Evolutionary conservation across 1,284 basidiomycete genomes (phyloP), one percentile per base, ranked within the genome.

Genomic region (Cystodermella granulosa): DNA sequence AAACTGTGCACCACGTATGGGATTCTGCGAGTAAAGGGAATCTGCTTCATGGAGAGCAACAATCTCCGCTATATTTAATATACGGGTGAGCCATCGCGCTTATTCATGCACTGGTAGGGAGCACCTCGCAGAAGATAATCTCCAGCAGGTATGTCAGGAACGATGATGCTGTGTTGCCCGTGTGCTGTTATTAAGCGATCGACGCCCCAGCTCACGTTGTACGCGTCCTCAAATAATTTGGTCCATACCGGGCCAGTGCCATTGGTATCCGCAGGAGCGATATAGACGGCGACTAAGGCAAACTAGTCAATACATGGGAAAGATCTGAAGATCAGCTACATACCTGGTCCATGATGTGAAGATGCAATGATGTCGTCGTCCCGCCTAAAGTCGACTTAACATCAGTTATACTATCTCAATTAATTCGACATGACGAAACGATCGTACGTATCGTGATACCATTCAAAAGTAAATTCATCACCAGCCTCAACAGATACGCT

Each of bases 131-230:
- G 48, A n/a, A 66, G 52, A 51, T 66, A 66, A 41, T 65, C 58
- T n/a, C 64, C 65, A 37, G 64, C 56, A 15, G 65, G 60, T 26
- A 67, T 50, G 39, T 65, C 50, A 8, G 65, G 65, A 28, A 68
- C 55, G 15, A 45, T 58, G 28, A 68, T 49, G 38, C 57, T 62
- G 49, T 68, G 66, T 48, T 63, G 56, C 22, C 63, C 65, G 44
- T 50, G 52, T 8, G 62, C 48, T 11, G 48, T 39, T 31, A 61
- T 59, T 37, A 67, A 57, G 17, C 58, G 57, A 39, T 66, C 63
- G 43, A 63, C 59, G 14, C 53, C 64, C 65, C 65, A 67, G 24
- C 35, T 45, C n/a, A 23, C 31, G 24, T 55, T 56, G 48, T 61
- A 64, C 5, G 56, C 53, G 26, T 61, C 56, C 3, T 59, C 51